Evolutionary conservation across 2,329 filamentous ascomycete genomes (phyloP).

Genomic region (Fusarium nanum): DNA sequence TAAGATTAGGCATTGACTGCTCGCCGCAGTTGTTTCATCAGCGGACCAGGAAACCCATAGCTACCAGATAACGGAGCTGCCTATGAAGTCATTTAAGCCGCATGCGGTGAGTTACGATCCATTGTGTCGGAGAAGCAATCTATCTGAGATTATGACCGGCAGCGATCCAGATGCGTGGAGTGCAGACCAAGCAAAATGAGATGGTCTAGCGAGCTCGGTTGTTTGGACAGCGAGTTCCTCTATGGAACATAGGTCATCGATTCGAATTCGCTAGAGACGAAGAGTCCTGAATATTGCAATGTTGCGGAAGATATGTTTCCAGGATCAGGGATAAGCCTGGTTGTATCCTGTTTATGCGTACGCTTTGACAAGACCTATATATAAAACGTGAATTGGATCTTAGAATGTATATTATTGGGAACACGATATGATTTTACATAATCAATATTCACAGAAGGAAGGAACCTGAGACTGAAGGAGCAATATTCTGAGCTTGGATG

Average conservation of each 20-base stretch:
- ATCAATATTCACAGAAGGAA: background rate
- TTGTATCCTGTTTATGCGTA: background rate
- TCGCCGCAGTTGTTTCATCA: slow-evolving; percentile 23
- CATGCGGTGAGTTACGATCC: background rate
- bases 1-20: slow-evolving; percentile 19
- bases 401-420: background rate
- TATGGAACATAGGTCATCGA: background rate
- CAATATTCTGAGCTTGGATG: background rate
- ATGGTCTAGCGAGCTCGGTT: background rate
- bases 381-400: background rate
- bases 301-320: background rate
- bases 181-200: background rate
- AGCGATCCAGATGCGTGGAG: background rate
- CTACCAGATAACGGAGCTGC: slow-evolving; percentile 2
- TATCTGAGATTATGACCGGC: slow-evolving; percentile 8
- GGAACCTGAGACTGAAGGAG: slow-evolving; percentile 6
- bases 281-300: background rate
- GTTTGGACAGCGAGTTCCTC: background rate
- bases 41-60: background rate
- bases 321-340: background rate
- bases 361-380: slow-evolving; percentile 4
- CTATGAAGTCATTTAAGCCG: slow-evolving; percentile 27
- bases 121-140: slow-evolving; percentile 3
- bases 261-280: background rate
- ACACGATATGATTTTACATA: slow-evolving; percentile 3